Evolutionary conservation across 495 filamentous ascomycete species (phyloP).

Genomic region (Hypomontagnella monticulosa): DNA sequence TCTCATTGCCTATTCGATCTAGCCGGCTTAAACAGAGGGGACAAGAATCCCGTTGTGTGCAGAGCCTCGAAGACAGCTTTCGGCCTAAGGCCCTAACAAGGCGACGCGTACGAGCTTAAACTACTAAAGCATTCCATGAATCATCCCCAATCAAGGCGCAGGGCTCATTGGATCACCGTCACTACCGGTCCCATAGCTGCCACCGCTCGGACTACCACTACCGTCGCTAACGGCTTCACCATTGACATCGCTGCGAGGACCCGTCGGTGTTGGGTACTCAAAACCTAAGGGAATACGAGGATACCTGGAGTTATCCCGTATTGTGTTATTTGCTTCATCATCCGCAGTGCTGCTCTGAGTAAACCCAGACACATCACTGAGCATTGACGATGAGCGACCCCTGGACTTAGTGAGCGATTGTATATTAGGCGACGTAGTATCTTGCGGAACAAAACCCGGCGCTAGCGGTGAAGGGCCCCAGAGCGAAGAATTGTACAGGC

Average conservation of each 20-base stretch:
- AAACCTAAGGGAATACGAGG: conserved; percentile 33
- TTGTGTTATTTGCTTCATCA: conserved; percentile 32
- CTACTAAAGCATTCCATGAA: conserved; percentile 5
- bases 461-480: conserved; percentile 43
- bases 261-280: conserved; percentile 34
- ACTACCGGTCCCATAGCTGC: conserved; percentile 40
- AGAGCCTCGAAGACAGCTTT: conserved; percentile 13
- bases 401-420: conserved; percentile 51
- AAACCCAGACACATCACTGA: conserved; percentile 71
- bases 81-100: conserved; percentile 4
- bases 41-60: conserved; percentile 17
- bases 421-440: conserved; percentile 30
- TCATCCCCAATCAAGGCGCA: conserved; percentile 23
- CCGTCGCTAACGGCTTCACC: conserved; percentile 29
- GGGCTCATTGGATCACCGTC: conserved; percentile 43
- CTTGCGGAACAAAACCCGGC: conserved; percentile 42
- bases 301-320: conserved; percentile 25
- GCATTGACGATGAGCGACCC: conserved; percentile 73
- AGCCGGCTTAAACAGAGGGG: conserved; percentile 23
- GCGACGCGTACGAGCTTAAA: neutral
- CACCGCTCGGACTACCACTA: conserved; percentile 37
- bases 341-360: conserved; percentile 63
- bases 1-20: conserved; percentile 41
- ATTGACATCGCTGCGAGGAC: conserved; percentile 22
- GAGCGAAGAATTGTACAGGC: conserved; percentile 42